phyloP scores from a whole-genome alignment of 2,329 filamentous ascomycete species.

The Colletotrichum lentis region DNA sequence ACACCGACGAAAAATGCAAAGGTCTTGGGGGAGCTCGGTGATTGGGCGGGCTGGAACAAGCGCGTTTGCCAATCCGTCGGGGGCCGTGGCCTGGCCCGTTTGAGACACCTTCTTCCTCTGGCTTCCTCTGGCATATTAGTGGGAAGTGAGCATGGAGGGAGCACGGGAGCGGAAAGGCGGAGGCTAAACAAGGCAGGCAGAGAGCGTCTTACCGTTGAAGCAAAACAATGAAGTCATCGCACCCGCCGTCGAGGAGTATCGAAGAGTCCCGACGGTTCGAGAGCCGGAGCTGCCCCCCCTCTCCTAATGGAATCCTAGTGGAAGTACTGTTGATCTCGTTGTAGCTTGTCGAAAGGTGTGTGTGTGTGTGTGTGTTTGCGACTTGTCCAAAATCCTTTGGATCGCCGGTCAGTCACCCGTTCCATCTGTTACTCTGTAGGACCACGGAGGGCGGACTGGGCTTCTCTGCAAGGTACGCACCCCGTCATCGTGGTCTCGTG shows the following conservation, averaged over 20 bases:
- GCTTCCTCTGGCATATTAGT: neutral
- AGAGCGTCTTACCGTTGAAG: conserved; percentile 25
- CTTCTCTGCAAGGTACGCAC: conserved; percentile 36
- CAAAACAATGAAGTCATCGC: conserved; percentile 36
- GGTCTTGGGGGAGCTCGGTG: conserved; percentile 16
- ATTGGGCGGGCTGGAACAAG: conserved; percentile 24
- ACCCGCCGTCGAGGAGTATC: conserved; percentile 20
- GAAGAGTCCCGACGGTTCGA: conserved; percentile 18
- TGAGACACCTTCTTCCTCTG: conserved; percentile 8
- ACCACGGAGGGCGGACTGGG: neutral
- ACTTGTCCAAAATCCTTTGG: conserved; percentile 21
- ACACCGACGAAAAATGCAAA: neutral
- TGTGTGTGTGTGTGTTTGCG: conserved; percentile 3
- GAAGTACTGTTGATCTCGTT: neutral
- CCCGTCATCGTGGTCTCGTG: conserved; percentile 26
- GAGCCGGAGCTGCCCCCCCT: neutral
- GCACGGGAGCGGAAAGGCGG: neutral
- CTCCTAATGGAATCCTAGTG: too few species aligned
- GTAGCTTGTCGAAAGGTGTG: neutral
- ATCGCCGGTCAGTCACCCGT: conserved; percentile 8
- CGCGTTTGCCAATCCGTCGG: conserved; percentile 20
- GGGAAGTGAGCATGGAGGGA: neutral
- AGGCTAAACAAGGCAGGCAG: conserved; percentile 21
- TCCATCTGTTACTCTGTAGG: conserved; percentile 8
- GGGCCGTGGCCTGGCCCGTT: conserved; percentile 12